A percentile compares a stretch with the other conserved stretches of the same genome.
Conservation (phyloP, 2,329 filamentous ascomycete genomes). For the Tolypocladium sp. region DNA sequence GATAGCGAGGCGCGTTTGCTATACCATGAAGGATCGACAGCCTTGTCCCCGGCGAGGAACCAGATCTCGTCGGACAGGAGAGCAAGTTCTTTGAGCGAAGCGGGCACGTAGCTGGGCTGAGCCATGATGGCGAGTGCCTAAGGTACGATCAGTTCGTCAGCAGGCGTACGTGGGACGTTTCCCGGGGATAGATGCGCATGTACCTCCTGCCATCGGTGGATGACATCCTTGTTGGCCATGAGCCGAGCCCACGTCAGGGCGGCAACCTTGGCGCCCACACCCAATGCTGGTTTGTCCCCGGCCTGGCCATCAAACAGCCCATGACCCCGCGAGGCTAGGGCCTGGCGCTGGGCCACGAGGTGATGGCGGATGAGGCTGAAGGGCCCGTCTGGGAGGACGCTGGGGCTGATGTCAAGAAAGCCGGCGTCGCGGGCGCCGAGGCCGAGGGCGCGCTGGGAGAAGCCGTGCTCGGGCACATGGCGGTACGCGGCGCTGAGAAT, state of each 20-base stretch:
- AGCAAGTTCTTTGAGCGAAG: constrained; percentile 70
- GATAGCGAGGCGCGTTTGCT: constrained; percentile 48
- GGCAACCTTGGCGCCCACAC: constrained; percentile 57
- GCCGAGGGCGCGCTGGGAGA: constrained; percentile 63
- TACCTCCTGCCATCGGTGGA: constrained; percentile 82
- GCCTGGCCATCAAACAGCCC: constrained; percentile 26
- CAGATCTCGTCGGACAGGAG: constrained; percentile 86
- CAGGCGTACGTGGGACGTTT: neutral
- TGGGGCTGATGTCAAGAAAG: constrained; percentile 78
- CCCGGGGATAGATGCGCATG: neutral
- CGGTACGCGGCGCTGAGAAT: constrained; percentile 75
- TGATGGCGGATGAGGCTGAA: constrained; percentile 79
- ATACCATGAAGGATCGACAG: constrained; percentile 86
- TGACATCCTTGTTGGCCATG: constrained; percentile 61
- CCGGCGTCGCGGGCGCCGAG: constrained; percentile 76
- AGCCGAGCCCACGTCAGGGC: constrained; percentile 68
- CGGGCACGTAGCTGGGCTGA: constrained; percentile 66
- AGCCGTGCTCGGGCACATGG: constrained; percentile 75
- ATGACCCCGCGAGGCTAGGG: constrained; percentile 35
- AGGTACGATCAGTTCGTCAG: neutral
- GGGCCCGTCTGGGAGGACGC: constrained; percentile 68
- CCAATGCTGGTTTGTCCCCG: constrained; percentile 13
- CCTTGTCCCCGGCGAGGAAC: constrained; percentile 72
- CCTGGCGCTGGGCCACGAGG: constrained; percentile 56
- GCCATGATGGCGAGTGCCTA: constrained; percentile 88